Evolutionary conservation across 306 rosid species (phyloP).

Genomic region (Rubus parviflorus): DNA sequence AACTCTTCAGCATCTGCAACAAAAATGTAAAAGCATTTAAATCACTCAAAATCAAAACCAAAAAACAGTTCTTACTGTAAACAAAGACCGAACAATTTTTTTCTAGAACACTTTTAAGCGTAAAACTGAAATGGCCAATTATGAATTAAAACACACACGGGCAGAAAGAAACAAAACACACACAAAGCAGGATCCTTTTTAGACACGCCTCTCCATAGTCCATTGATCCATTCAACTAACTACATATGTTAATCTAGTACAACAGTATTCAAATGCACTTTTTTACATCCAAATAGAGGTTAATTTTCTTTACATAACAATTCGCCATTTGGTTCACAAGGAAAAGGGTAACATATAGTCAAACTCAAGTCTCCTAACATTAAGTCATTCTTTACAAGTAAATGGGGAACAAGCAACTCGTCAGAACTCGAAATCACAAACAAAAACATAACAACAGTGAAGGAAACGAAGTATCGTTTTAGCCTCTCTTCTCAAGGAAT

Average conservation of each 20-base stretch:
- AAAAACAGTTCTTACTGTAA: background rate
- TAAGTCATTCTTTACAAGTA: background rate
- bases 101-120: background rate
- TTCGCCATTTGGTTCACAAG: background rate
- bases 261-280: background rate
- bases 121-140: background rate
- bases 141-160: background rate
- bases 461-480: background rate
- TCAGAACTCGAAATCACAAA: background rate
- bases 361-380: background rate
- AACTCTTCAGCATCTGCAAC: constrained; percentile 86
- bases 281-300: background rate
- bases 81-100: background rate
- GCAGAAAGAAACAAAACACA: background rate
- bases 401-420: background rate
- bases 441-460: background rate
- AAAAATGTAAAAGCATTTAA: constrained; percentile 33
- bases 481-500: background rate
- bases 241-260: background rate
- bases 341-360: background rate
- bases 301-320: background rate
- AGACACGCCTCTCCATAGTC: background rate
- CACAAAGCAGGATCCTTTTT: background rate
- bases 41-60: constrained; percentile 13
- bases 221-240: constrained; percentile 3